These are phyloP conservation scores for Pachysandra terminalis DNA, from an alignment of 164 flowering plant species.

Conservation along the genomic window DNA sequence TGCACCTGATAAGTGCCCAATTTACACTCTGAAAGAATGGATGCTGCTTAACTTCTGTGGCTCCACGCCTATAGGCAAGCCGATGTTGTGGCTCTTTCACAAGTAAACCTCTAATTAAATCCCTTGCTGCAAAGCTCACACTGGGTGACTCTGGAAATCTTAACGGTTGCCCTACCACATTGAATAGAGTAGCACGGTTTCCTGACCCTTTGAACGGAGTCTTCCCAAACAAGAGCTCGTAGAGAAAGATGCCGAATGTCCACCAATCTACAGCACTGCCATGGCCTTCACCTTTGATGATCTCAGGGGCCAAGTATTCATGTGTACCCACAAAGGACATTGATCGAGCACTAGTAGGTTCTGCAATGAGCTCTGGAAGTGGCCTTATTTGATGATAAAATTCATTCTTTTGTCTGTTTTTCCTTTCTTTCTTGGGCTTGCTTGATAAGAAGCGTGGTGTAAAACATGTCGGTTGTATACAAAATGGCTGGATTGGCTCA, in stretches of 20 bases:
- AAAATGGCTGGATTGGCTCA: slow-evolving; percentile 65
- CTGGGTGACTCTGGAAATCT: slow-evolving; percentile 79
- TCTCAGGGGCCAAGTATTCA: slow-evolving; percentile 92
- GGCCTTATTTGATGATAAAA: slow-evolving; percentile 43
- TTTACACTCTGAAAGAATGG: slow-evolving; percentile 84
- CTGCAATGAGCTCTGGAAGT: slow-evolving; percentile 86
- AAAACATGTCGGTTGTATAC: slow-evolving; percentile 80
- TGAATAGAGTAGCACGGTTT: slow-evolving; percentile 77
- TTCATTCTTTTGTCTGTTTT: slow-evolving; percentile 45
- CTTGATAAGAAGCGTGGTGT: slow-evolving; percentile 56
- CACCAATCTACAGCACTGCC: slow-evolving; percentile 99
- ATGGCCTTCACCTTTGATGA: slow-evolving; percentile 91
- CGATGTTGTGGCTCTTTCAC: slow-evolving; percentile 93
- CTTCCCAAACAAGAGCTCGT: slow-evolving; percentile 81
- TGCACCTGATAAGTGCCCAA: slow-evolving; percentile 90
- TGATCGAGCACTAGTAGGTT: slow-evolving; percentile 85
- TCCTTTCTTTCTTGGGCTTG: slow-evolving; percentile 60
- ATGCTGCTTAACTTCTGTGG: slow-evolving; percentile 85
- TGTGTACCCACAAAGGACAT: slow-evolving; percentile 97
- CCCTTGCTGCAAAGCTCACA: slow-evolving; percentile 87
- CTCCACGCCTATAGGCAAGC: slow-evolving; percentile 85
- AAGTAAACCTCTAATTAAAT: slow-evolving; percentile 81
- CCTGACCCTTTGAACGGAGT: slow-evolving; percentile 89
- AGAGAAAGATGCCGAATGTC: slow-evolving; percentile 90
- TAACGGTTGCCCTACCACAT: slow-evolving; percentile 85